These are phyloP conservation scores for Uronychia binucleata DNA, from an alignment of 73 alveolate species.

Conservation along the genomic window DNA sequence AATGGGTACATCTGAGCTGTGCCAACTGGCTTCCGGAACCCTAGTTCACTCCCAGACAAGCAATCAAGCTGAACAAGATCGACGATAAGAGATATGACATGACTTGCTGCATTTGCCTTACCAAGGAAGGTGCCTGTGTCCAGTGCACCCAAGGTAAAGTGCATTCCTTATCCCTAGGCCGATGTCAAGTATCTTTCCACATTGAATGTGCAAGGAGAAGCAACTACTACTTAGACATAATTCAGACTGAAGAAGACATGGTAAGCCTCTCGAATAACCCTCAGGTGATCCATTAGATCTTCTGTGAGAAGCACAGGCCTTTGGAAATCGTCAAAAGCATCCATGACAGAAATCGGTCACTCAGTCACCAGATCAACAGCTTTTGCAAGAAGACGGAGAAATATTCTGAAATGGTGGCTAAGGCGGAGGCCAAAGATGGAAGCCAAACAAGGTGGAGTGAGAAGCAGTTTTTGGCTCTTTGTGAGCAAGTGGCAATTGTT, in stretches of 20 bases:
- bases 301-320: constrained; percentile 52
- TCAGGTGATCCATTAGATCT: constrained; percentile 7
- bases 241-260: neutral
- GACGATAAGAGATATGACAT: constrained; percentile 48
- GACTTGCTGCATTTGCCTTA: constrained; percentile 40
- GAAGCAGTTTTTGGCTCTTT: neutral
- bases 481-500: neutral
- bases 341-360: constrained; percentile 26
- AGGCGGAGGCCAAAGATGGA: neutral
- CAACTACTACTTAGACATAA: constrained; percentile 34
- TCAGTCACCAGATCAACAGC: constrained; percentile 8
- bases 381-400: constrained; percentile 40
- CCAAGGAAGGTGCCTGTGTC: constrained; percentile 65
- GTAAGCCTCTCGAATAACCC: neutral
- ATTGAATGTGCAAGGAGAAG: constrained; percentile 53
- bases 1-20: constrained; percentile 84
- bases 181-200: constrained; percentile 40
- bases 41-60: constrained; percentile 27
- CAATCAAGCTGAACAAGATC: constrained; percentile 38
- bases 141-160: constrained; percentile 35
- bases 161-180: no score
- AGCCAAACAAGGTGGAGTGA: neutral
- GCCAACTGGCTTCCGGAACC: constrained; percentile 86
- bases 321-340: constrained; percentile 43
- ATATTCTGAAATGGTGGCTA: constrained; percentile 24